These are phyloP conservation scores for Rehmannia glutinosa DNA, from an alignment of 257 asterid species.

Conservation along the genomic window DNA sequence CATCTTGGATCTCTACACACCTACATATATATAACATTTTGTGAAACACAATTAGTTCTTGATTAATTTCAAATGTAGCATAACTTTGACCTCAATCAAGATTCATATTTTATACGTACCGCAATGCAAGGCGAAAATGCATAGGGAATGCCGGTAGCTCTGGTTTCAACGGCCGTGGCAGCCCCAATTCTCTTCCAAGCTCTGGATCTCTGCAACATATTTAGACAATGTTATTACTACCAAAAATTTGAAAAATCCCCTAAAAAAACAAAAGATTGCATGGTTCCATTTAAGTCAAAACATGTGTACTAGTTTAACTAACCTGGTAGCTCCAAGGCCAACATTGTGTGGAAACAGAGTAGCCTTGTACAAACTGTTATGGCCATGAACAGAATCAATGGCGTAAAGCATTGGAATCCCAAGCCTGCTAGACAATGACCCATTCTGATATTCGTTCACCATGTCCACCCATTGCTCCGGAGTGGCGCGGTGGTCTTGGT, in stretches of 20 bases:
- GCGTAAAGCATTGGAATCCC: too few relatives aligned
- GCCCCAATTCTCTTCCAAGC: too few relatives aligned
- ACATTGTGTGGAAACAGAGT: conserved; percentile 16
- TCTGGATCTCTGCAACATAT: conserved; percentile 17
- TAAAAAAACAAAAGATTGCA: not conserved
- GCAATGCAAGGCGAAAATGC: conserved; percentile 31
- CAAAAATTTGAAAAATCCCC: too few relatives aligned
- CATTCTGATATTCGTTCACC: not conserved
- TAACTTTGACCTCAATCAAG: not conserved
- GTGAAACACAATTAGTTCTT: not conserved
- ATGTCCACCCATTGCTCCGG: conserved; percentile 13
- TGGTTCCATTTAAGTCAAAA: not conserved
- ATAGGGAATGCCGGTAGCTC: too few relatives aligned
- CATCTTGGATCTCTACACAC: conserved; percentile 25
- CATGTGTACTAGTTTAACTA: too few relatives aligned
- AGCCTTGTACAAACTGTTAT: not conserved
- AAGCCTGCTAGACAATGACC: too few relatives aligned
- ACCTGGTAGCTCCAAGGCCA: conserved; percentile 15
- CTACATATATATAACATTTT: not conserved
- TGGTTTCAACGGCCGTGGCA: too few relatives aligned
- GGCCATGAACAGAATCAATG: too few relatives aligned
- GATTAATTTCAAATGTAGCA: too few relatives aligned
- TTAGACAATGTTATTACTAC: not conserved
- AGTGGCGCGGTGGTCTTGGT: not conserved
- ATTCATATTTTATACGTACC: not conserved